These are phyloP conservation scores for Ceratocystis destructans DNA, from an alignment of 2,329 filamentous ascomycete species.

Conservation along the genomic window DNA sequence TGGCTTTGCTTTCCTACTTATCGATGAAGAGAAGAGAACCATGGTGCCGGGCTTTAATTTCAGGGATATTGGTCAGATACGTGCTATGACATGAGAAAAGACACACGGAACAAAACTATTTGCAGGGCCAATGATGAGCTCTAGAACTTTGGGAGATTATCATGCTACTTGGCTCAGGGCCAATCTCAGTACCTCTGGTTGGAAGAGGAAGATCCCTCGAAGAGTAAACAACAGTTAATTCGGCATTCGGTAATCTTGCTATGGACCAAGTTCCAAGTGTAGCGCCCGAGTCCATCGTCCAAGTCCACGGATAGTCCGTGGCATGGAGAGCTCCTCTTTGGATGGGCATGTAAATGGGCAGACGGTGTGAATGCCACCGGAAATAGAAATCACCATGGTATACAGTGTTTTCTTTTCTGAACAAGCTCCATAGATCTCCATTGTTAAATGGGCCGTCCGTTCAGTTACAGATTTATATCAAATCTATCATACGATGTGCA, in stretches of 20 bases:
- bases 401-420: too few species aligned
- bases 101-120: neutral
- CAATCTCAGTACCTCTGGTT: neutral
- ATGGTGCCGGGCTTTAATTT: neutral
- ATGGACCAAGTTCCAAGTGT: neutral
- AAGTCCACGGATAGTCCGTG: constrained; percentile 5
- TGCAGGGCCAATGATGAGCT: neutral
- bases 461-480: neutral
- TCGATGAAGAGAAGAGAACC: too few species aligned
- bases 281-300: neutral
- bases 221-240: neutral
- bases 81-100: neutral
- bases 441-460: neutral
- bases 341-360: neutral
- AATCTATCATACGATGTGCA: neutral
- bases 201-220: neutral
- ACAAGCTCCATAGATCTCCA: too few species aligned
- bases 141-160: neutral
- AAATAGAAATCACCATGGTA: neutral
- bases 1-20: too few species aligned
- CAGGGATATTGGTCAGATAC: neutral
- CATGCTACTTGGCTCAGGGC: neutral
- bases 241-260: constrained; percentile 1
- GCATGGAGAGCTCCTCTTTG: constrained; percentile 2
- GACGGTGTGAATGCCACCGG: neutral